phyloP scores from a whole-genome alignment of 148 eudicot genomes.

The Rhododendron vialii region DNA sequence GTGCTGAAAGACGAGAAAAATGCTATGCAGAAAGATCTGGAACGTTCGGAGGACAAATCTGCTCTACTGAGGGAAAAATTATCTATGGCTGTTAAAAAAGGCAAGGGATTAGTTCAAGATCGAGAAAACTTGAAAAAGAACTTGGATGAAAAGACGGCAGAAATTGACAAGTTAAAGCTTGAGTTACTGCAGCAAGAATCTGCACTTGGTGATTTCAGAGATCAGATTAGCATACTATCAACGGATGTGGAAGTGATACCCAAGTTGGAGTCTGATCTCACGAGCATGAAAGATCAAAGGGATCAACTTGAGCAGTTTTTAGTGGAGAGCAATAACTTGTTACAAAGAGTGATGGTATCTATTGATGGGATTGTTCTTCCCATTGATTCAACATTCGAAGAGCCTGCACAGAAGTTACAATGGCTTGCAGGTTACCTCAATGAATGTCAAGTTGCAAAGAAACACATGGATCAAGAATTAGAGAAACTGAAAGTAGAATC shows the following conservation, averaged over 20 bases:
- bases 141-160: slow-evolving; percentile 65
- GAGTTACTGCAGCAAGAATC: slow-evolving; percentile 54
- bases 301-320: slow-evolving; percentile 70
- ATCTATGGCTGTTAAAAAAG: slow-evolving; percentile 95
- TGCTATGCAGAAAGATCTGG: slow-evolving; percentile 54
- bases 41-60: slow-evolving; percentile 72
- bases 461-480: slow-evolving; percentile 52
- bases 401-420: slow-evolving; percentile 65
- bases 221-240: slow-evolving; percentile 50
- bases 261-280: slow-evolving; percentile 61
- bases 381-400: slow-evolving; percentile 35
- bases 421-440: slow-evolving; percentile 53
- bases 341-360: slow-evolving; percentile 49
- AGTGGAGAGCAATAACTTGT: slow-evolving; percentile 52
- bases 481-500: slow-evolving; percentile 40
- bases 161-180: slow-evolving; percentile 62
- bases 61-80: slow-evolving; percentile 74
- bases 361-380: slow-evolving; percentile 49
- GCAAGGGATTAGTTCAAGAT: slow-evolving; percentile 96
- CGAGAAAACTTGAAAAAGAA: slow-evolving; percentile 72
- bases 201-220: slow-evolving; percentile 35
- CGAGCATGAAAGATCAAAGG: slow-evolving; percentile 38
- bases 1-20: slow-evolving; percentile 55
- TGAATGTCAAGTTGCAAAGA: slow-evolving; percentile 54
- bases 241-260: slow-evolving; percentile 50